Base-by-base conservation (phyloP, 768 basidiomycete species). In the Phanerochaete carnosa region DNA sequence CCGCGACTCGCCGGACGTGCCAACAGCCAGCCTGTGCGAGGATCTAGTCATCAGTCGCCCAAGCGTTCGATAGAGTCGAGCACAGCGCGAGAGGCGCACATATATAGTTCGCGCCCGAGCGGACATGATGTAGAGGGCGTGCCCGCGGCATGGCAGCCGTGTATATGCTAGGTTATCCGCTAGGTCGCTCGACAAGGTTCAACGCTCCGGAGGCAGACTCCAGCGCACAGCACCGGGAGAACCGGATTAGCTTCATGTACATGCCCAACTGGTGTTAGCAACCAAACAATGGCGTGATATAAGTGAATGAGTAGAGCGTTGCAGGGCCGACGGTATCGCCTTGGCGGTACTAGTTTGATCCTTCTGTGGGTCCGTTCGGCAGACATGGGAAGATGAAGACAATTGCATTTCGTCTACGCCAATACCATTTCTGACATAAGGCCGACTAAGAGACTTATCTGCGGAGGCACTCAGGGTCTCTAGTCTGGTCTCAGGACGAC, bases 391-490 rank as follows among this genome's bases (percentile, higher is more conserved):
- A 55, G 28, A 23, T 43, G 22, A 25, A 25, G n/a, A 26, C 32
- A 55, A 55, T 35, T 55, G 35, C 25, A 55, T 55, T 55, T 35
- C 35, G 35, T 43, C 54, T 28, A 35, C 25, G 54, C 23, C 23
- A 25, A 39, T 37, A 43, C 37, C 22, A 55, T 39, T n/a, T 15
- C 25, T 22, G 19, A n/a, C 23, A 52, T 9, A 35, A 35, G 22
- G 13, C 37, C 35, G 35, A 25, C 39, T 26, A 39, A 25, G 35
- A 55, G 22, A 33, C 54, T 37, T 55, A 55, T 55, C 54, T 37
- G 25, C 54, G 54, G 37, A 55, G 54, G 54, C 28, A 55, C 26
- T 55, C 35, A 55, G 54, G 33, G 54, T 35, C 54, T 25, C 16
- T 33, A 37, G 25, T 55, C 35, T 33, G 11, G 33, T 43, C 28